A percentile compares a stretch with the other conserved stretches of the same genome.
These are phyloP conservation scores for Fraxinus platypoda DNA, from an alignment of 305 asterid genomes.

Conservation along the genomic window DNA sequence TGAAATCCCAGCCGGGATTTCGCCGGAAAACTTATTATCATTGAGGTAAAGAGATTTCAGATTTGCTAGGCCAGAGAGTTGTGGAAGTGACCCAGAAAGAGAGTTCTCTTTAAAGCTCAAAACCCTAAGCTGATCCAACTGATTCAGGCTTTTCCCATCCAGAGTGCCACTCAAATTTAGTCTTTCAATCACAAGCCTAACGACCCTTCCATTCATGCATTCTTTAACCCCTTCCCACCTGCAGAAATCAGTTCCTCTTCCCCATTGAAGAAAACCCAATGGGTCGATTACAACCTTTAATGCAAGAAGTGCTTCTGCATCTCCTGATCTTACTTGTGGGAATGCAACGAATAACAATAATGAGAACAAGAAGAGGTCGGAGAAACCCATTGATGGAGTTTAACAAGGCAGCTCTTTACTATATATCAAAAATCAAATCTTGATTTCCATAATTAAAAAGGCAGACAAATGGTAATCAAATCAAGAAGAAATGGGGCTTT, in stretches of 20 bases:
- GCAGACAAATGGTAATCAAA: slow-evolving; percentile 2
- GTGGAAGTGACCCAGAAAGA: slow-evolving; percentile 71
- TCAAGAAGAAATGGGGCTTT: background rate
- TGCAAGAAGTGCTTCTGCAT: slow-evolving; percentile 63
- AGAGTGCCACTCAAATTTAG: slow-evolving; percentile 62
- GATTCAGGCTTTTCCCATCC: slow-evolving; percentile 56
- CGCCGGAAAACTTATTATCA: slow-evolving; percentile 58
- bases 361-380: slow-evolving; percentile 22
- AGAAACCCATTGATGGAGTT: slow-evolving; percentile 20
- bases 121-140: slow-evolving; percentile 80
- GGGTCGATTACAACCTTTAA: slow-evolving; percentile 65
- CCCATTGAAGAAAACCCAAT: slow-evolving; percentile 57
- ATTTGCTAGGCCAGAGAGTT: slow-evolving; percentile 55
- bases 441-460: slow-evolving; percentile 18
- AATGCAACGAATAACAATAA: slow-evolving; percentile 25
- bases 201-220: slow-evolving; percentile 73
- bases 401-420: background rate
- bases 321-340: slow-evolving; percentile 54
- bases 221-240: slow-evolving; percentile 78
- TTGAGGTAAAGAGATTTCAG: slow-evolving; percentile 77
- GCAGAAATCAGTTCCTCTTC: slow-evolving; percentile 44
- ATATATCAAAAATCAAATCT: slow-evolving; percentile 11
- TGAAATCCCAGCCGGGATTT: slow-evolving; percentile 53
- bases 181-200: slow-evolving; percentile 74
- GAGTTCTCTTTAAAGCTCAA: slow-evolving; percentile 71